Base-by-base conservation (phyloP, 176 grass and related monocot species). In the Juncus effusus region DNA sequence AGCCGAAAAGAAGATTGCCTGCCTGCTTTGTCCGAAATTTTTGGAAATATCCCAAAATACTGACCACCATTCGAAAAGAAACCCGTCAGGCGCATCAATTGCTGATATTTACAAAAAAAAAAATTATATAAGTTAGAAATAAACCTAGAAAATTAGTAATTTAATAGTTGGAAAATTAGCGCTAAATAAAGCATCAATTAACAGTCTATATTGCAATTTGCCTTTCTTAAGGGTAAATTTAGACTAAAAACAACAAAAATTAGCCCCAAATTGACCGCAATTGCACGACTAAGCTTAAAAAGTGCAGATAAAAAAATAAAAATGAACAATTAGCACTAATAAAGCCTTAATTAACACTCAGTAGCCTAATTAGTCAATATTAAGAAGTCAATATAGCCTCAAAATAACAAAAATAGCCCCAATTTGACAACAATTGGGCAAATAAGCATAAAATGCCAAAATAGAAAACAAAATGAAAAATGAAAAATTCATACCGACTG, bases 31-130 rank as follows among this genome's bases (percentile, higher is more conserved):
- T n/a, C n/a, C n/a, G n/a, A n/a, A n/a, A n/a, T n/a, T n/a, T n/a
- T n/a, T n/a, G n/a, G n/a, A 99, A 82, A 99, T 99, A 85, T 99
- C 95, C 95, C 95, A 99, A 67, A 99, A 99, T 15, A 99, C 95
- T 0, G 95, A 99, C 95, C 95, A 99, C 95, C 95, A 99, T 76
- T 99, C 95, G 4, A 99, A 99, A 16, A 99, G 89, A 85, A 99
- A 99, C 41, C 95, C 95, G 60, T 89, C 95, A 36, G 95, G 95
- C 62, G 95, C 95, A 85, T 99, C 95, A 76, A 99, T 99, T 53
- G 95, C 95, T 99, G 76, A 45, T 67, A 74, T 7, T 36, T 68
- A 28, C 19, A 28, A 28, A 28, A 28, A 28, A 0, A 28, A 28
- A 28, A 28, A 28, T 28, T 0, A 28, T 28, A 28, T 28, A 28